Conservation (phyloP, 2,329 filamentous ascomycete species). For the Fusarium euwallaceae region DNA sequence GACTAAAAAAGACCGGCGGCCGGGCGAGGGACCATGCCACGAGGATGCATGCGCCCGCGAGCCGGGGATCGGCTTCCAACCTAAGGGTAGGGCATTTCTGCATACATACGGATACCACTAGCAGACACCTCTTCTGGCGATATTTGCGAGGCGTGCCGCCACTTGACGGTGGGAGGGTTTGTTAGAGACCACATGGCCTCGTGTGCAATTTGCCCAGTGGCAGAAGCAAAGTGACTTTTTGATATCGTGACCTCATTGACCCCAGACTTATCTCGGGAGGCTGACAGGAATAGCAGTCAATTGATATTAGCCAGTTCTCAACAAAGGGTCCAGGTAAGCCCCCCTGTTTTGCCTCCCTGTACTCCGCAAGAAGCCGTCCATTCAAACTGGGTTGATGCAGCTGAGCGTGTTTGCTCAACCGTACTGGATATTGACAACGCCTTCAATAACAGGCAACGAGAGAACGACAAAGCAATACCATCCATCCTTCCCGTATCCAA, state of each 20-base stretch:
- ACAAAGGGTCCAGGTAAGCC: background rate
- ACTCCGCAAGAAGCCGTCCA: background rate
- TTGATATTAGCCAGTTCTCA: background rate
- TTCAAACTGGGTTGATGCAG: background rate
- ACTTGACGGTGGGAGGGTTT: constrained; percentile 29
- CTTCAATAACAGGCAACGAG: background rate
- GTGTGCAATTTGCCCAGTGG: constrained; percentile 20
- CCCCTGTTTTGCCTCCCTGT: background rate
- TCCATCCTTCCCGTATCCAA: background rate
- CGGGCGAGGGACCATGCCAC: constrained; percentile 5
- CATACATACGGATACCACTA: background rate
- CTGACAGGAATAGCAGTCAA: constrained; percentile 4
- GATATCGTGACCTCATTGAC: constrained; percentile 5
- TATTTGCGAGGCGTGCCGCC: constrained; percentile 28
- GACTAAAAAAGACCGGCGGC: constrained; percentile 3
- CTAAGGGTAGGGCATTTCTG: background rate
- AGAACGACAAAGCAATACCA: constrained; percentile 8
- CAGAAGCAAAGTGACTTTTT: constrained; percentile 22
- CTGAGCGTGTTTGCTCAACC: background rate
- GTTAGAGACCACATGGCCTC: constrained; percentile 12
- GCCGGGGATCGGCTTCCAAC: constrained; percentile 8
- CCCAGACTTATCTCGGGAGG: background rate
- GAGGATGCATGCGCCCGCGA: constrained; percentile 14
- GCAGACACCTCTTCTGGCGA: constrained; percentile 14
- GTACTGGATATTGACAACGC: background rate